These are phyloP conservation scores for Penicillium griseofulvum DNA, from an alignment of 2,329 filamentous ascomycete genomes.

Conservation along the genomic window DNA sequence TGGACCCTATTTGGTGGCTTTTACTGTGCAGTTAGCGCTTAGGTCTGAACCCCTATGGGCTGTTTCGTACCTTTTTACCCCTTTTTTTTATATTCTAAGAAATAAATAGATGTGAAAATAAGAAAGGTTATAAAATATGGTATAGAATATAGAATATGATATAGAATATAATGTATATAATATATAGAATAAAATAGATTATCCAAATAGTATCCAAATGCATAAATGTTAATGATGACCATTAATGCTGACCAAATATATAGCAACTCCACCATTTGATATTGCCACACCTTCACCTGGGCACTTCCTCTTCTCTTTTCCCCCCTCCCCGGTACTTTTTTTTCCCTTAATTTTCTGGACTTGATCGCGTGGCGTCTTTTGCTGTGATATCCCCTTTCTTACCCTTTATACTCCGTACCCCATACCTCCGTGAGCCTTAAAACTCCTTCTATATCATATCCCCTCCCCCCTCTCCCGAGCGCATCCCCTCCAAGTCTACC, in stretches of 20 bases:
- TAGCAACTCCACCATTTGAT: constrained; percentile 8
- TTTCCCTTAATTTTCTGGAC: constrained; percentile 6
- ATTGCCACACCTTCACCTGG: constrained; percentile 18
- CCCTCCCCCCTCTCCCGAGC: neutral
- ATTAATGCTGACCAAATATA: constrained; percentile 7
- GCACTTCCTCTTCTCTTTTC: constrained; percentile 5
- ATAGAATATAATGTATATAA: no score
- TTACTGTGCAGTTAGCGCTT: no score
- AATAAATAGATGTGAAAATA: no score
- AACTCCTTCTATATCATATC: constrained; percentile 2
- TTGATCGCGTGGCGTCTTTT: constrained; percentile 16
- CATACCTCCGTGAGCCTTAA: neutral
- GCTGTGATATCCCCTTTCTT: neutral
- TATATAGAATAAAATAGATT: no score
- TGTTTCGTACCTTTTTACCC: no score
- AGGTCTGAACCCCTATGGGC: no score
- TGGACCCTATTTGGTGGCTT: no score
- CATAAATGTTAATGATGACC: neutral
- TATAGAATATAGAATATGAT: no score
- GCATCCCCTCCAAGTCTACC: constrained; percentile 1
- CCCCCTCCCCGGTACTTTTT: constrained; percentile 19
- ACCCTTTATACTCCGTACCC: neutral
- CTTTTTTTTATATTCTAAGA: no score
- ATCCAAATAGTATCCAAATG: no score
- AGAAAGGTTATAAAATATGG: no score